Evolutionary conservation across 208 protist genomes (phyloP).

Genomic region (Trypanosoma avium): DNA sequence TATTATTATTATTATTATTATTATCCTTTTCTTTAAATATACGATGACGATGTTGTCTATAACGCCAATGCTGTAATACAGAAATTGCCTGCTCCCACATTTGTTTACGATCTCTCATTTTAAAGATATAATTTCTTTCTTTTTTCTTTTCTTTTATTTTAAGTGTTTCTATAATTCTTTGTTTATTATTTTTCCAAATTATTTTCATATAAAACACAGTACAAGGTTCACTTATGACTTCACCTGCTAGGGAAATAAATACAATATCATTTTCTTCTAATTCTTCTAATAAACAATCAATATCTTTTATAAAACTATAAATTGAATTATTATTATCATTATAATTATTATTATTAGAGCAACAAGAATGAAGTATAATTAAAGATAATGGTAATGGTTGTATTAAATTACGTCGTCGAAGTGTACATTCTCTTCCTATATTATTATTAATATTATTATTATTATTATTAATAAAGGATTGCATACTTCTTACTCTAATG

Average conservation of each 20-base stretch:
- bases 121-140: neutral
- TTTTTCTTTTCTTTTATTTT: too few species aligned
- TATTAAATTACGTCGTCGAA: too few species aligned
- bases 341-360: neutral
- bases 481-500: neutral
- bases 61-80: conserved; percentile 7
- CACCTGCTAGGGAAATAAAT: conserved; percentile 18
- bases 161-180: too few species aligned
- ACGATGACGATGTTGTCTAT: neutral
- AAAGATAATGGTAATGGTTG: neutral
- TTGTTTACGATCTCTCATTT: neutral
- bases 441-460: neutral
- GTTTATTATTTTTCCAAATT: conserved; percentile 1
- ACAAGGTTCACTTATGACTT: conserved; percentile 9
- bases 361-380: conserved; percentile 2
- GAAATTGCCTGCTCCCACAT: conserved; percentile 18
- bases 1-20: too few species aligned
- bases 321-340: neutral
- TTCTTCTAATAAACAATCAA: conserved; percentile 11
- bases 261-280: conserved; percentile 8
- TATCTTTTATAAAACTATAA: conserved; percentile 2
- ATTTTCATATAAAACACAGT: neutral
- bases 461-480: neutral
- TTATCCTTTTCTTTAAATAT: too few species aligned
- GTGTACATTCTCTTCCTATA: too few species aligned